Conservation (phyloP, 176 grass and related monocot species). For the Aegilops sharonensis region DNA sequence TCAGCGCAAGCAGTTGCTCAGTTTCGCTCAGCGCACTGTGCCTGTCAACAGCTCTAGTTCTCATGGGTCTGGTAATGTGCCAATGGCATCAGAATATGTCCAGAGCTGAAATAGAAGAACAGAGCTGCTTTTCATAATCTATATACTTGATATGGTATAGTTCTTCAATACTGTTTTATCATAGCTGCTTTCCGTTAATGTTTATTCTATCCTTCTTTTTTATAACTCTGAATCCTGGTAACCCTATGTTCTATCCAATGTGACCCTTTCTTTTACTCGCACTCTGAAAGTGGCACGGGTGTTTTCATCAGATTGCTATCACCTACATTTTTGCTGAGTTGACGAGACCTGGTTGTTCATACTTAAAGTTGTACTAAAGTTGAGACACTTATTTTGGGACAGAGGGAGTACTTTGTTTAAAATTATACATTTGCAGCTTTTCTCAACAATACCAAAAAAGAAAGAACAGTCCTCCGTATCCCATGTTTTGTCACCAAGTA, state of each 20-base stretch:
- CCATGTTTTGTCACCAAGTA: neutral
- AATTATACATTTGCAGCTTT: neutral
- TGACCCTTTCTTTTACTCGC: neutral
- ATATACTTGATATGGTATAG: conserved; percentile 5
- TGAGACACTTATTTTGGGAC: too few species aligned
- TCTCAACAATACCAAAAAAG: neutral
- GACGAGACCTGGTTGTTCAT: neutral
- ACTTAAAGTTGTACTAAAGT: neutral
- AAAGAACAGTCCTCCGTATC: neutral
- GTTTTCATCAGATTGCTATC: neutral
- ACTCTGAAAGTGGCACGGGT: neutral
- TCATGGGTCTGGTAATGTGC: conserved; percentile 35
- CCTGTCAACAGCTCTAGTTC: conserved; percentile 30
- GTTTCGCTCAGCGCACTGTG: conserved; percentile 63
- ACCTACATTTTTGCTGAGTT: neutral
- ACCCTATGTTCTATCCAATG: neutral
- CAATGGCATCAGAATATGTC: conserved; percentile 29
- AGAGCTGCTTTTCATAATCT: conserved; percentile 10
- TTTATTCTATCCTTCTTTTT: neutral
- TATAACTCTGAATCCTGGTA: neutral
- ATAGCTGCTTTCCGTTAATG: neutral
- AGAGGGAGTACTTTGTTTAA: neutral
- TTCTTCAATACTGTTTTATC: neutral
- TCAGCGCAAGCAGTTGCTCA: conserved; percentile 62
- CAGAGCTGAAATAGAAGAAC: conserved; percentile 32